Base-by-base conservation (phyloP, 2,329 filamentous ascomycete genomes). In the Dactylella cylindrospora region DNA sequence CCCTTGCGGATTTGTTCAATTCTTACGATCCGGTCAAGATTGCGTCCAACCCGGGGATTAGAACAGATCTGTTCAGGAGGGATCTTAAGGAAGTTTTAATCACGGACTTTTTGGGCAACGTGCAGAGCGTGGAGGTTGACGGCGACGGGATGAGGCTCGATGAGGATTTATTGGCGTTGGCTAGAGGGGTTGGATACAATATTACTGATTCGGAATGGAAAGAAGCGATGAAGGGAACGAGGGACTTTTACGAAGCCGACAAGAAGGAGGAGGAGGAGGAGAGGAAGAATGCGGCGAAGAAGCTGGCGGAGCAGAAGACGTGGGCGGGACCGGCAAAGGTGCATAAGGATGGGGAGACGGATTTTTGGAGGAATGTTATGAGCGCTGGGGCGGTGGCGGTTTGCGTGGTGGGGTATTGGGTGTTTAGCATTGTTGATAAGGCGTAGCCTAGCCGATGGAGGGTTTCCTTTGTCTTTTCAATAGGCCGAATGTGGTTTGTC, bases 61-160 rank as follows among this genome's bases (percentile, higher is more conserved):
- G 93, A 57, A 97, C 95, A 78, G 93, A 98, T 72, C 76, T 98
- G n/a, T 97, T 98, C 73, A 82, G 85, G 67, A 83, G 90, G 33
- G 65, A 68, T 19, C 52, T 70, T 17, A 65, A 66, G 15, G 68
- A 70, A 22, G 67, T 69, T 12, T 79, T 93, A 23, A 83, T 98
- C 32, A 94, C 95, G 69, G 93, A 98, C 72, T 98, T 98, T 75
- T 97, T 98, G 66, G 93, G 93, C 19, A 98, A 97, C 71, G 90
- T 97, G 10, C 93, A 98, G 72, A 95, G 91, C 68, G 90, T 98
- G 2, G 93, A 97, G 74, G 83, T 97, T 2, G 88, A 93, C 67
- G 79, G 78, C 20, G 76, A 77, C 28, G 66, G 65, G 60, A 74
- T 76, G 49, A 80, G 75, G 29, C 79, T 83, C 38, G 83, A 84